Percentiles rank a stretch among this genome's conserved stretches.
Conservation (phyloP, 495 filamentous ascomycete genomes). For the Neurospora sp. region DNA sequence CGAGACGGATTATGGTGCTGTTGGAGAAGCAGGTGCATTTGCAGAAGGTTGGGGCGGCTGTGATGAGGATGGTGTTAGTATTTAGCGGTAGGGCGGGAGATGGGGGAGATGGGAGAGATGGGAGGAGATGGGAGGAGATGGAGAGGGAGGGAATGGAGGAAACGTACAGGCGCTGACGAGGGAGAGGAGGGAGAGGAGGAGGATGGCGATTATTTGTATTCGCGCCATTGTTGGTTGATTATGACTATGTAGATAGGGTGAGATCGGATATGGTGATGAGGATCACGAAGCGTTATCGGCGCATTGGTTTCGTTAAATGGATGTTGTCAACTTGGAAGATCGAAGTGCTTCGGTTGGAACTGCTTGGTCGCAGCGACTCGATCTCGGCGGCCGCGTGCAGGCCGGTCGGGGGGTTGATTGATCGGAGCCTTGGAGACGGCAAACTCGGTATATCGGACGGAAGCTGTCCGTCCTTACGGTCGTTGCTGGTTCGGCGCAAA, state of each 20-base stretch:
- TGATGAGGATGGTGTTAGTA: constrained; percentile 9
- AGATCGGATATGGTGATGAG: background rate
- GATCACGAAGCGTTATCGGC: background rate
- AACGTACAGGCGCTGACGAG: constrained; percentile 28
- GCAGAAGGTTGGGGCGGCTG: constrained; percentile 74
- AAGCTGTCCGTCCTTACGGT: background rate
- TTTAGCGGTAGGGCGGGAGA: background rate
- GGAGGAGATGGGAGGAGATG: background rate
- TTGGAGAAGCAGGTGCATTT: constrained; percentile 95
- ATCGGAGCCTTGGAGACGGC: background rate
- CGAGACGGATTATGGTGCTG: constrained; percentile 76
- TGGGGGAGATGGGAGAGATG: background rate
- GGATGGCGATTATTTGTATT: constrained; percentile 21
- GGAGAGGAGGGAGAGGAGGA: constrained; percentile 22
- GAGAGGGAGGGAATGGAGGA: background rate
- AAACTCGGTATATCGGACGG: background rate
- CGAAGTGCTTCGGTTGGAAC: background rate
- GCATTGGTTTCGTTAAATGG: background rate
- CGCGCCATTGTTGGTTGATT: constrained; percentile 19
- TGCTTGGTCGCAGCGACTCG: background rate
- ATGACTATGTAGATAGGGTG: background rate
- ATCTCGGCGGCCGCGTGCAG: background rate
- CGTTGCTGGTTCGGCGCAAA: background rate
- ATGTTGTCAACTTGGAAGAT: background rate
- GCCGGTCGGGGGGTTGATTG: background rate